phyloP scores from a whole-genome alignment of 2,329 filamentous ascomycete genomes.

The Aspergillus sclerotialis region DNA sequence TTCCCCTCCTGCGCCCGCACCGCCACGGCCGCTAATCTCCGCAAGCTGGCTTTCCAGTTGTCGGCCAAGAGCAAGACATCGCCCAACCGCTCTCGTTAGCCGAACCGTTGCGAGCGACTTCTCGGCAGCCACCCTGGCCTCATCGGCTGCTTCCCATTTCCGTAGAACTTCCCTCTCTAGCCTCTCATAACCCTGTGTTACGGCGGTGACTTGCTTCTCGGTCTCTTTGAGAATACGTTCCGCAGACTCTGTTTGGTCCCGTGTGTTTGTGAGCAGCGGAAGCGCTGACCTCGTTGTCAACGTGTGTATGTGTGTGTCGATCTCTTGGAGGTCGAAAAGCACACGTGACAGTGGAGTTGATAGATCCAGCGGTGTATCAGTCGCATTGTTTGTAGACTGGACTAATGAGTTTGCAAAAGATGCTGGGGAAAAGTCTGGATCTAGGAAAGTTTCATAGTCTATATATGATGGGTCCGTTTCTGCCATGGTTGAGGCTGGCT shows the following conservation, averaged over 20 bases:
- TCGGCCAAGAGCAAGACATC: constrained; percentile 73
- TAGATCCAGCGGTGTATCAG: constrained; percentile 83
- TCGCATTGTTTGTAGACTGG: constrained; percentile 82
- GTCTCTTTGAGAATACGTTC: constrained; percentile 66
- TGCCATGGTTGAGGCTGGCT: no score
- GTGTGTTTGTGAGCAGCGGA: constrained; percentile 72
- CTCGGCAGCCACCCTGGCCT: constrained; percentile 69
- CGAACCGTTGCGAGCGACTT: constrained; percentile 74
- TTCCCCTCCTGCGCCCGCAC: constrained; percentile 23
- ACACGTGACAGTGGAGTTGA: constrained; percentile 89
- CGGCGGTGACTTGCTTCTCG: constrained; percentile 68
- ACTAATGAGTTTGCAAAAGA: constrained; percentile 85
- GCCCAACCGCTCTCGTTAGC: constrained; percentile 66
- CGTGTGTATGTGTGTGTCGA: constrained; percentile 90
- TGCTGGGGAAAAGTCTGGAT: constrained; percentile 71
- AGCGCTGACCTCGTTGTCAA: constrained; percentile 79
- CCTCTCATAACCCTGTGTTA: constrained; percentile 79
- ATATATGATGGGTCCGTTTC: constrained; percentile 67
- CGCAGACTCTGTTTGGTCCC: constrained; percentile 65
- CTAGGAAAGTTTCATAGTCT: constrained; percentile 87
- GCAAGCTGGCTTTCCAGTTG: constrained; percentile 81
- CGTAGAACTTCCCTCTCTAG: constrained; percentile 79
- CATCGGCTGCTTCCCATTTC: constrained; percentile 78
- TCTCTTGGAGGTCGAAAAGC: constrained; percentile 92
- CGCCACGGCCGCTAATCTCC: constrained; percentile 51